These are phyloP conservation scores for Fusarium caatingaense DNA, from an alignment of 2,329 filamentous ascomycete species.

Conservation along the genomic window DNA sequence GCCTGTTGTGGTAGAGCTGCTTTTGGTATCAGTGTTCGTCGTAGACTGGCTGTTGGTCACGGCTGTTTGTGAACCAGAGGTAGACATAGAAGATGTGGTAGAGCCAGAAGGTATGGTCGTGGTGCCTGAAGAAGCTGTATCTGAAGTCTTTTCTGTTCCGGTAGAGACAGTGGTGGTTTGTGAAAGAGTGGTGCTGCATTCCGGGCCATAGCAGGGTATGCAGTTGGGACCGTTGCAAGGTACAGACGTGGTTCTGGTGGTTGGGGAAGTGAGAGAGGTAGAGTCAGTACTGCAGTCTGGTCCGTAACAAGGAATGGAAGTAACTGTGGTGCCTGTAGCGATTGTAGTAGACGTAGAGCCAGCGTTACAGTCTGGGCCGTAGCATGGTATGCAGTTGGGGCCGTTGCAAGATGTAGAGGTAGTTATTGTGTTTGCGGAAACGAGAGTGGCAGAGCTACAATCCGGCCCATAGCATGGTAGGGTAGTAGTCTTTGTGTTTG, in stretches of 20 bases:
- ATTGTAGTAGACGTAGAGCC: neutral
- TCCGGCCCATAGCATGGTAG: neutral
- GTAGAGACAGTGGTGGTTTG: neutral
- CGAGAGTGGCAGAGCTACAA: neutral
- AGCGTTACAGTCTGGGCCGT: neutral
- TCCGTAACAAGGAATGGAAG: neutral
- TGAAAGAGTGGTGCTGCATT: slow-evolving; percentile 1
- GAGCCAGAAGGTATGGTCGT: neutral
- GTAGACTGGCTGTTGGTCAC: neutral
- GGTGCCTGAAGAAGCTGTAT: neutral
- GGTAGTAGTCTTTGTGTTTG: neutral
- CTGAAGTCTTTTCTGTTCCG: neutral
- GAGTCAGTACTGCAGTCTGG: neutral
- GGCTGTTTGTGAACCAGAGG: neutral
- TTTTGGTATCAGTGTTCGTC: neutral
- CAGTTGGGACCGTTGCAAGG: neutral
- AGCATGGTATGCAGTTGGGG: neutral
- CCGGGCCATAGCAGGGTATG: neutral
- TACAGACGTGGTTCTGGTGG: neutral
- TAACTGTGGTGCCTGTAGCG: neutral
- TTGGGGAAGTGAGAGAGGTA: neutral
- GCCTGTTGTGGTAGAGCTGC: slow-evolving; percentile 3
- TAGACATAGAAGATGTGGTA: neutral
- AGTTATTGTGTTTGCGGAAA: neutral
- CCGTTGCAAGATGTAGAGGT: neutral